phyloP scores from a whole-genome alignment of 257 asterid genomes.

The Cynanchum wilfordii region DNA sequence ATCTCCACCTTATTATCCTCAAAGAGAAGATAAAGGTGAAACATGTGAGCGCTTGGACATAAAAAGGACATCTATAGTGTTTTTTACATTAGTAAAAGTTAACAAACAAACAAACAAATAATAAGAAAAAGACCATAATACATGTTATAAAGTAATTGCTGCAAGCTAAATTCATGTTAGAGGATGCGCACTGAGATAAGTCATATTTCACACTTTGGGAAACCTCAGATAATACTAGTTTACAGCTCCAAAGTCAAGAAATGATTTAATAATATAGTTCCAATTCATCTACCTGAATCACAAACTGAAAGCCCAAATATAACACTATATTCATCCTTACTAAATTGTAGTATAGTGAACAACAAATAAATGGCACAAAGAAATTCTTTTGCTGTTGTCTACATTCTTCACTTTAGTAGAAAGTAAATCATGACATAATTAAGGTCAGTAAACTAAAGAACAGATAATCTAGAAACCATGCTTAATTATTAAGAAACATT shows the following conservation, averaged over 20 bases:
- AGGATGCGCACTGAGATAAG: background rate
- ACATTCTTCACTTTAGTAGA: too few species aligned
- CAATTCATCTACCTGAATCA: background rate
- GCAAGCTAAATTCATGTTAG: background rate
- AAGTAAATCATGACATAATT: too few species aligned
- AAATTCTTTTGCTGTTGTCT: background rate
- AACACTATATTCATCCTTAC: background rate
- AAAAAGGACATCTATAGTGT: background rate
- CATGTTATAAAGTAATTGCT: background rate
- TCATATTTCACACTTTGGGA: background rate
- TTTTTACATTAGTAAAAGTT: background rate
- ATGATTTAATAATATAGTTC: background rate
- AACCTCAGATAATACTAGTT: background rate
- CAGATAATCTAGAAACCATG: background rate
- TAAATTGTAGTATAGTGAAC: background rate
- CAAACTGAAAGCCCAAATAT: background rate
- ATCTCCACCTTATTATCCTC: background rate
- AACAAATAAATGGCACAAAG: conserved; percentile 1
- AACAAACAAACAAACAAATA: too few species aligned
- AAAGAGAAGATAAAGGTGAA: background rate
- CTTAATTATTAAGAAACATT: background rate
- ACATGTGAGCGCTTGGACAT: background rate
- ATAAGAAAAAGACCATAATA: background rate
- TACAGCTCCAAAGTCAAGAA: background rate
- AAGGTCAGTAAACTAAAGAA: background rate